Conservation (phyloP, 208 protist species). For the Leishmania braziliensis region DNA sequence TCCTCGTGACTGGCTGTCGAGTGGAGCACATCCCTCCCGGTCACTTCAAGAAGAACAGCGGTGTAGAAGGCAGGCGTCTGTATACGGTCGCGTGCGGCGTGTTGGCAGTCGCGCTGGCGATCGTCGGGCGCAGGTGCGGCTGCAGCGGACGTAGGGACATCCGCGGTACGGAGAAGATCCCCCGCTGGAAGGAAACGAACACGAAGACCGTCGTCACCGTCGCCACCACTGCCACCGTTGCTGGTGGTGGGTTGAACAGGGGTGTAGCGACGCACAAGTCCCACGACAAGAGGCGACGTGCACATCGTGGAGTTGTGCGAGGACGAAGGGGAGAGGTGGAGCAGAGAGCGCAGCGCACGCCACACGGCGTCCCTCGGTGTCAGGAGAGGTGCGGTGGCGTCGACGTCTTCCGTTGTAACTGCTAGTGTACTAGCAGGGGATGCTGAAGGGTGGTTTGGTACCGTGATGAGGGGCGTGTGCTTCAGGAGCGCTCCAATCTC, state of each 20-base stretch:
- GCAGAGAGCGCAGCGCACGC: conserved; percentile 21
- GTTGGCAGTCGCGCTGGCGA: not conserved
- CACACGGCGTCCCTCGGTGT: not conserved
- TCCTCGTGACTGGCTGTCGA: conserved; percentile 5
- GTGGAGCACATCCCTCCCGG: conserved; percentile 19
- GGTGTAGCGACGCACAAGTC: conserved; percentile 36
- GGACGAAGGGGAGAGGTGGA: conserved; percentile 22
- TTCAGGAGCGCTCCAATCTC: conserved; percentile 13
- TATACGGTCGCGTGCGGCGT: not conserved
- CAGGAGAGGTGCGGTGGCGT: not conserved
- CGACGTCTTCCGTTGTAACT: not conserved
- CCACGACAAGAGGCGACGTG: conserved; percentile 38
- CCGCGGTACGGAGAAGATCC: conserved; percentile 3
- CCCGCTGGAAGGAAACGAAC: conserved; percentile 34
- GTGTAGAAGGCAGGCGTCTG: conserved; percentile 16
- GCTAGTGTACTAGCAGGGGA: not conserved
- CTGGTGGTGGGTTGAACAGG: not conserved
- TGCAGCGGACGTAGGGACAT: not conserved
- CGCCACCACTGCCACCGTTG: not conserved
- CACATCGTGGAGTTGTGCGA: conserved; percentile 22
- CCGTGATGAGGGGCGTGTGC: conserved; percentile 16
- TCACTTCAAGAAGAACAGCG: conserved; percentile 26
- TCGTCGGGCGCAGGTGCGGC: not conserved
- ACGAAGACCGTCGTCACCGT: conserved; percentile 12
- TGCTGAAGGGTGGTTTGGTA: not conserved